Conservation (phyloP, 192 early-diverging fungal genomes). For the Linnemannia schmuckeri region DNA sequence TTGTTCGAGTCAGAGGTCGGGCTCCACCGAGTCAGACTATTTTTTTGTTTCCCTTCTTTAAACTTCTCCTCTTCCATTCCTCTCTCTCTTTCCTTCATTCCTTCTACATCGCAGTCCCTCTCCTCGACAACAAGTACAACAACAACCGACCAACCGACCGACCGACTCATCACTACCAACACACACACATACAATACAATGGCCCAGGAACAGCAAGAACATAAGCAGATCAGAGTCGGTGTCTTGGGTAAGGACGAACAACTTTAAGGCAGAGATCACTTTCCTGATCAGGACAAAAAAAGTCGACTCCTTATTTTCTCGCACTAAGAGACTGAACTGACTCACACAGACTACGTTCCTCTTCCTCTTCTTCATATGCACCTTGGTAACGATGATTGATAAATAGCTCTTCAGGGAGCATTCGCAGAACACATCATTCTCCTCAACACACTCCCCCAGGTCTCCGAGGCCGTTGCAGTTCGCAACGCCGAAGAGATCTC, state of each 20-base stretch:
- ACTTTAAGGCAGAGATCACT: neutral
- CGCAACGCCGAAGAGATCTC: slow-evolving; percentile 79
- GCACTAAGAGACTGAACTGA: neutral
- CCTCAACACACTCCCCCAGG: slow-evolving; percentile 77
- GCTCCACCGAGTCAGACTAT: neutral
- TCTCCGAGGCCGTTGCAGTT: slow-evolving; percentile 69
- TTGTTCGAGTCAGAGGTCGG: neutral
- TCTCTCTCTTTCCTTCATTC: neutral
- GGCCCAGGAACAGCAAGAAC: slow-evolving; percentile 28
- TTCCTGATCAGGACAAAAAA: neutral
- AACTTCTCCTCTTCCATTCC: neutral
- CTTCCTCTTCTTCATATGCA: neutral
- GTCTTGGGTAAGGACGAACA: slow-evolving; percentile 32
- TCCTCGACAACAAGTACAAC: neutral
- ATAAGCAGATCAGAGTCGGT: slow-evolving; percentile 51
- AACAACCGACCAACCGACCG: neutral
- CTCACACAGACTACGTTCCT: neutral
- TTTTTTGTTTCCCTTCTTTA: neutral
- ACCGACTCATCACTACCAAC: neutral
- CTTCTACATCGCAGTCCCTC: neutral
- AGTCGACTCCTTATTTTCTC: neutral
- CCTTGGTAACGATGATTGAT: neutral
- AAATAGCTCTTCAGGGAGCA: slow-evolving; percentile 93
- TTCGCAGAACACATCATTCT: slow-evolving; percentile 93
- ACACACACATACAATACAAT: slow-evolving; percentile 4